Conservation (phyloP, 2,329 filamentous ascomycete species). For the Trichoderma citrinoviride region DNA sequence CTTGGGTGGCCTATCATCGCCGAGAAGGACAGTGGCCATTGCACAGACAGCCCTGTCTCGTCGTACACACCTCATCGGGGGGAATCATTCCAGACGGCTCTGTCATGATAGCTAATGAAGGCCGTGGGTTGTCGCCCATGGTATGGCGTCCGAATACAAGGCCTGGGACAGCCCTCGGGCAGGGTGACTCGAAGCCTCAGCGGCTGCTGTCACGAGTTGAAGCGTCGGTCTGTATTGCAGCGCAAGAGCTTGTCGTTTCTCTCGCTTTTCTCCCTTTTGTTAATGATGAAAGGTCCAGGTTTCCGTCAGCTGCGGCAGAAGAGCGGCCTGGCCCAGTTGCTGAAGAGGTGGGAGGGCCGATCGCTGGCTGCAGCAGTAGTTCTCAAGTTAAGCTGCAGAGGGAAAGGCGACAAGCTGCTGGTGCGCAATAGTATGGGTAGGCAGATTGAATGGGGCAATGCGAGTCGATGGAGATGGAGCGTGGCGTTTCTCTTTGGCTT, state of each 20-base stretch:
- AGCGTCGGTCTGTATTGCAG: neutral
- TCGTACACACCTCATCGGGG: slow-evolving; percentile 21
- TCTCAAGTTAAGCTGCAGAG: slow-evolving; percentile 9
- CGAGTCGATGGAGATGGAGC: slow-evolving; percentile 11
- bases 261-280: neutral
- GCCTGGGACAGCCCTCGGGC: slow-evolving; percentile 7
- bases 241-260: neutral
- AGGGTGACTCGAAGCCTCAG: neutral
- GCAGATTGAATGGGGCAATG: neutral
- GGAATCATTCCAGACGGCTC: slow-evolving; percentile 18
- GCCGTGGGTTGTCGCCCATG: slow-evolving; percentile 6
- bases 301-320: neutral
- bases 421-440: slow-evolving; percentile 1
- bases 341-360: neutral
- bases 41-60: neutral
- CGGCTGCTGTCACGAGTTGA: neutral
- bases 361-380: neutral
- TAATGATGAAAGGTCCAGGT: neutral
- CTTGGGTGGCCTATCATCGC: neutral
- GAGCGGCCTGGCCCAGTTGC: neutral
- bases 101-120: slow-evolving; percentile 15
- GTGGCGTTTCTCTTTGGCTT: slow-evolving; percentile 7
- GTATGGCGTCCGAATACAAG: neutral
- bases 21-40: neutral
- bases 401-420: neutral